These are phyloP conservation scores for Epicoccum sorghinum DNA, from an alignment of 2,329 filamentous ascomycete genomes.

Conservation along the genomic window DNA sequence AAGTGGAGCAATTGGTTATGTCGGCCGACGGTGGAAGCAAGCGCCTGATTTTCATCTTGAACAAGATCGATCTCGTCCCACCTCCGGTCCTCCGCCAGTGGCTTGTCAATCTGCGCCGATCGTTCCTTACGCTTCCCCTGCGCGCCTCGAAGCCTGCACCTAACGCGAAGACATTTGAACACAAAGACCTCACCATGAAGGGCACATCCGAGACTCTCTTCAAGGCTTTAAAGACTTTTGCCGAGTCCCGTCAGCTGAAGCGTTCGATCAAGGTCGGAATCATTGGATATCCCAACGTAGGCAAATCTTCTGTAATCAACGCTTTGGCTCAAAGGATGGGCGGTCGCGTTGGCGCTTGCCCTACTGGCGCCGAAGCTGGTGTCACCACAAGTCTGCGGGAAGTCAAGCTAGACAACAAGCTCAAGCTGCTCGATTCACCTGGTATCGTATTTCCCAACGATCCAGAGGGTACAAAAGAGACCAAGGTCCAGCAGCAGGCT, in stretches of 20 bases:
- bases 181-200: constrained; percentile 85
- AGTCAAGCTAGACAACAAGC: constrained; percentile 93
- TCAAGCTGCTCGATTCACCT: constrained; percentile 91
- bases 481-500: constrained; percentile 74
- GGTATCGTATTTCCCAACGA: constrained; percentile 89
- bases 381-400: constrained; percentile 87
- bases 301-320: constrained; percentile 97
- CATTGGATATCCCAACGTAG: constrained; percentile 94
- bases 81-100: constrained; percentile 81
- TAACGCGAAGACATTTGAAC: constrained; percentile 90
- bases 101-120: constrained; percentile 82
- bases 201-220: constrained; percentile 85
- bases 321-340: constrained; percentile 80
- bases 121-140: constrained; percentile 89
- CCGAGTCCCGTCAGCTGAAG: constrained; percentile 82
- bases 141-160: constrained; percentile 81
- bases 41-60: constrained; percentile 86
- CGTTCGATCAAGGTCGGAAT: constrained; percentile 89
- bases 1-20: constrained; percentile 90
- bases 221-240: constrained; percentile 87
- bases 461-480: constrained; percentile 52
- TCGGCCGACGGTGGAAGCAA: constrained; percentile 83
- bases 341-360: constrained; percentile 74
- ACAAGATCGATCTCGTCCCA: constrained; percentile 94
- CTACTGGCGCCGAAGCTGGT: constrained; percentile 87